Conservation (phyloP, 169 alveolate genomes). For the Eimeria maxima region DNA sequence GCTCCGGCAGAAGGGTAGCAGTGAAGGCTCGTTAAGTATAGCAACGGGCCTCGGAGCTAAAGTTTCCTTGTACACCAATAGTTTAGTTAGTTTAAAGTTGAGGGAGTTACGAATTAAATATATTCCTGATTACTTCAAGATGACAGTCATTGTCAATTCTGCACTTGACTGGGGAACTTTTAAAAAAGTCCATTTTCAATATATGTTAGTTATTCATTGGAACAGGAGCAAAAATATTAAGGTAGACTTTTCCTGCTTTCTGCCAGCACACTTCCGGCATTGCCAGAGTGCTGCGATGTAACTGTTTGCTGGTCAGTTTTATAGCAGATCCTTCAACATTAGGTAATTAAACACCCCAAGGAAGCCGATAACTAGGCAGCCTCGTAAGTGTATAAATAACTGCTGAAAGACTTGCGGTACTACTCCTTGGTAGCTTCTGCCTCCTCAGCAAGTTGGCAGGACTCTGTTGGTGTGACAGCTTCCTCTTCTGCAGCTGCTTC, state of each 20-base stretch:
- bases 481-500: background rate
- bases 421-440: background rate
- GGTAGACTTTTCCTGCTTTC: background rate
- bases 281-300: background rate
- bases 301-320: background rate
- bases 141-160: background rate
- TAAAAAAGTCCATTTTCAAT: background rate
- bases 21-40: background rate
- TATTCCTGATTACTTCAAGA: background rate
- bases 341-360: background rate
- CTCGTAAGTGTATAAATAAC: background rate
- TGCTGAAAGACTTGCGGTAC: background rate
- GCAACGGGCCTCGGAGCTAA: background rate
- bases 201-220: background rate
- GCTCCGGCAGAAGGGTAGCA: background rate
- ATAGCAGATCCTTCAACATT: background rate
- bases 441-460: conserved; percentile 19
- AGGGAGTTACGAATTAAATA: background rate
- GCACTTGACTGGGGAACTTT: background rate
- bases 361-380: background rate
- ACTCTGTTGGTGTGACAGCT: background rate
- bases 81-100: background rate
- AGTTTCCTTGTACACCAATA: background rate
- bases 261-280: background rate
- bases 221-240: background rate